Percentiles rank a stretch among this genome's conserved stretches.
Conservation (phyloP, 1,284 basidiomycete species). For the Vanrija sp. region DNA sequence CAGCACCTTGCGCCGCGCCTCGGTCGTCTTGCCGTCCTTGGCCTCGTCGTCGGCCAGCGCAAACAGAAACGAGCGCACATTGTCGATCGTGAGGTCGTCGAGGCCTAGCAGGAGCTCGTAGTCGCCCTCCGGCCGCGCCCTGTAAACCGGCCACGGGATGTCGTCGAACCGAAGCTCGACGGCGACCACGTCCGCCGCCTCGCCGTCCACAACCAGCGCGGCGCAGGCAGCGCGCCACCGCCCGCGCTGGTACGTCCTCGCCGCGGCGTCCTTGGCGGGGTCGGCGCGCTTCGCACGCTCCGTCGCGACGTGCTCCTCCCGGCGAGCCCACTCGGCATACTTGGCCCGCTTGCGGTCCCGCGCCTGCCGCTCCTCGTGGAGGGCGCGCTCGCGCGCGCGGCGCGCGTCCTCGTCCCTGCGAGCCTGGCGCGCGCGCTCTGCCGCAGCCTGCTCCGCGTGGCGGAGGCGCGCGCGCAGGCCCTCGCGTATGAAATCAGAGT, state of each 20-base stretch:
- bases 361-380: not conserved
- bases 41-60: constrained; percentile 52
- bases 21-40: constrained; percentile 49
- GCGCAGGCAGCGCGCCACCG: constrained; percentile 18
- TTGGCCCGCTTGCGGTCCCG: not conserved
- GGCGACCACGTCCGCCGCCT: constrained; percentile 17
- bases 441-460: constrained; percentile 14
- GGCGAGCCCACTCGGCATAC: not conserved
- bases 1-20: constrained; percentile 48
- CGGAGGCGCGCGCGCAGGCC: constrained; percentile 22
- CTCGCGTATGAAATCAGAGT: constrained; percentile 21
- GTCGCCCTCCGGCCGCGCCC: constrained; percentile 30
- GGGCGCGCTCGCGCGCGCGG: not conserved
- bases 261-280: not conserved
- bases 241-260: constrained; percentile 11
- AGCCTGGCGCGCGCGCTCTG: not conserved
- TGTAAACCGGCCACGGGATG: constrained; percentile 73
- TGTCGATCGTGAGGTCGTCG: constrained; percentile 56
- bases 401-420: not conserved
- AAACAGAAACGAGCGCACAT: constrained; percentile 56
- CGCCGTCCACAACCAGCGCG: constrained; percentile 17
- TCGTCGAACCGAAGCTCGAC: constrained; percentile 55
- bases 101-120: constrained; percentile 22
- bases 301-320: not conserved
- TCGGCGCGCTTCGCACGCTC: not conserved